Base-by-base conservation (phyloP, 1,139 yeast species). In the Nakaseomyces kungkrabaensis region DNA sequence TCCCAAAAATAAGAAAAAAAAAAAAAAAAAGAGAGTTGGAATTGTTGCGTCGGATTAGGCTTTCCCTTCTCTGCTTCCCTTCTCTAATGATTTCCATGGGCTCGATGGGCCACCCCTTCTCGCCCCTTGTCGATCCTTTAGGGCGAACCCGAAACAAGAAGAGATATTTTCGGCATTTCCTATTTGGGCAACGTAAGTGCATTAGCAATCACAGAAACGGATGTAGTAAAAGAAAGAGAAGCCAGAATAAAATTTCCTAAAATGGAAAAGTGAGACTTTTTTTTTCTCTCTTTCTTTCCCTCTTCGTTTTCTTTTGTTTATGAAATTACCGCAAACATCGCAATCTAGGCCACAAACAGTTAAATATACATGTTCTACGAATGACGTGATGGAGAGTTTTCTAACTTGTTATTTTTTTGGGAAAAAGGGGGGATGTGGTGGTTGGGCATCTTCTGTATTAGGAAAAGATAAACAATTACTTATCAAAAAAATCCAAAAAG, bases 271-370 rank as follows among this genome's bases (percentile, higher is more conserved):
- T 33, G 9, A 10, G 38, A 17, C 25, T 36, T 13, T 36, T 36
- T 36, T 7, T 13, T 17, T 17, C 4, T 17, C 13, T 10, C 7
- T 8, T 7, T 22, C 7, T 7, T 22, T 17, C 22, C 22, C 22
- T 17, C 22, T 17, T 17, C 22, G 22, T 17, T 17, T 17, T 17
- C 22, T 17, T 17, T 17, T 17, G 22, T 17, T 17, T 17, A 17
- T 37, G 10, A 13, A 37, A 37, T 38, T 38, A 24, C 29, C 42
- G 42, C 42, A 38, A 38, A 38, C 31, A 37, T 37, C 40, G 40
- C 40, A 17, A 17, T 17, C 22, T 17, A 17, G 22, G 2, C 5
- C 40, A 13, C 10, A n/a, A 33, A 33, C 13, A 33, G 40, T 5
- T 5, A 9, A 10, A 37, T 8, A 17, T 6, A 37, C 22, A 17